Evolutionary conservation across 805 yeast genomes (phyloP), one percentile per base, ranked within the genome.

Genomic region (Yamadazyma paraphyllophila): DNA sequence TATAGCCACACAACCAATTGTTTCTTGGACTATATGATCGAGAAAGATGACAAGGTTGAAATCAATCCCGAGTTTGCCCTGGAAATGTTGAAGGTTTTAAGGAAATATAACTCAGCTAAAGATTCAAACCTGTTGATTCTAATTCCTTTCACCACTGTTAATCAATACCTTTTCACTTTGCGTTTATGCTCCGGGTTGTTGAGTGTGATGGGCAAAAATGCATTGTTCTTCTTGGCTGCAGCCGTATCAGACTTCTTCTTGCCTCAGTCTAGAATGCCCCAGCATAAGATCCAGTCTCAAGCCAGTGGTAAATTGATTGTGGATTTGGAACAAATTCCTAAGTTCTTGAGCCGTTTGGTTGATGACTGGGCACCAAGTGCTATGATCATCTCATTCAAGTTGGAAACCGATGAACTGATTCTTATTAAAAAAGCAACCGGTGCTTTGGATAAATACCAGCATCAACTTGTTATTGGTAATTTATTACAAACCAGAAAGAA

Each of bases 171-270:
- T 45, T 92, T 88, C 74, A 88, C 97, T 0, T 71, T 94, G 53
- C 81, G 83, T 51, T 67, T 81, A 31, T 71, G 88, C 8, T 83
- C 94, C 1, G 74, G 76, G 50, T 71, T 75, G 36, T 63, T 92
- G 58, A 77, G 82, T 43, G 66, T 67, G 3, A 62, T 78, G 33
- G 85, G 82, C 2, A 63, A 75, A 4, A 70, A 69, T 44, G 88
- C 90, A 0, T 62, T 94, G 34, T 88, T 92, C 61, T 94, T 85
- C 61, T 73, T 94, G 43, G 99, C 99, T 0, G 98, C 99, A 7
- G 99, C 99, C 0, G 99, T 94, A 0, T 88, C 96, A 7, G 99
- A 94, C 62, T 94, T 94, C 66, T 94, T 91, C 67, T 74, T 94
- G 35, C 99, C 99, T 1, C 79, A 78, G 36, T 82, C 91, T 1